Conservation (phyloP, 192 early-diverging fungal genomes). For the Entomortierella beljakovae region DNA sequence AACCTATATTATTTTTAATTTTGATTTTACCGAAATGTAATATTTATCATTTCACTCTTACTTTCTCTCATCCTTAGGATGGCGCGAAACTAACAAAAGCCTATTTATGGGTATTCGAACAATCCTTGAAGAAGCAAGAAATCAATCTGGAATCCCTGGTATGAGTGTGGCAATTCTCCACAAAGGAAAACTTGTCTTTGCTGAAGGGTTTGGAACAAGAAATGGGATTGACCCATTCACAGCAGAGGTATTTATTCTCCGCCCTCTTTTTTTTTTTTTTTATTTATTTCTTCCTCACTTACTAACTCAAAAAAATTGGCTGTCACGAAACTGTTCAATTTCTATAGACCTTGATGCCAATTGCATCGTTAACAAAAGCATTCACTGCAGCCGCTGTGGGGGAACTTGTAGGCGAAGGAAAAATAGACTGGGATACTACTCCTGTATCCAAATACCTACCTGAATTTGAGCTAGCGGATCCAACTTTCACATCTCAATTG, state of each 20-base stretch:
- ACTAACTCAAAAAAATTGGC: background rate
- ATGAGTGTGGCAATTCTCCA: slow-evolving; percentile 34
- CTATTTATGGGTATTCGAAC: background rate
- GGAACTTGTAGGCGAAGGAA: slow-evolving; percentile 36
- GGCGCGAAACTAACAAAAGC: too few species aligned
- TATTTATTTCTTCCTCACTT: background rate
- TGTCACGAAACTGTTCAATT: background rate
- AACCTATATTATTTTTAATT: background rate
- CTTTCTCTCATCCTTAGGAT: too few species aligned
- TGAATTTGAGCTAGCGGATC: slow-evolving; percentile 14
- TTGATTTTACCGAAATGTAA: background rate
- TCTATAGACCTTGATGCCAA: slow-evolving; percentile 11
- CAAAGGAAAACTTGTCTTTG: slow-evolving; percentile 37
- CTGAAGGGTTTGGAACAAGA: slow-evolving; percentile 25
- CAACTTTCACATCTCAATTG: slow-evolving; percentile 13
- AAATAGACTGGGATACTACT: slow-evolving; percentile 36
- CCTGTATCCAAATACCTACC: slow-evolving; percentile 17
- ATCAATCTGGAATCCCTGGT: slow-evolving; percentile 18
- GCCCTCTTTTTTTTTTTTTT: background rate
- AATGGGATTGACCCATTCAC: slow-evolving; percentile 29
- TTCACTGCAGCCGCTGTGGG: slow-evolving; percentile 37
- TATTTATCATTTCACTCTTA: background rate
- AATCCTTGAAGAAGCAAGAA: background rate
- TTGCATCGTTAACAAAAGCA: slow-evolving; percentile 20
- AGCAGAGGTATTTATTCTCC: slow-evolving; percentile 10